Evolutionary conservation across 768 basidiomycete genomes (phyloP).

Genomic region (Dentipellis fragilis): DNA sequence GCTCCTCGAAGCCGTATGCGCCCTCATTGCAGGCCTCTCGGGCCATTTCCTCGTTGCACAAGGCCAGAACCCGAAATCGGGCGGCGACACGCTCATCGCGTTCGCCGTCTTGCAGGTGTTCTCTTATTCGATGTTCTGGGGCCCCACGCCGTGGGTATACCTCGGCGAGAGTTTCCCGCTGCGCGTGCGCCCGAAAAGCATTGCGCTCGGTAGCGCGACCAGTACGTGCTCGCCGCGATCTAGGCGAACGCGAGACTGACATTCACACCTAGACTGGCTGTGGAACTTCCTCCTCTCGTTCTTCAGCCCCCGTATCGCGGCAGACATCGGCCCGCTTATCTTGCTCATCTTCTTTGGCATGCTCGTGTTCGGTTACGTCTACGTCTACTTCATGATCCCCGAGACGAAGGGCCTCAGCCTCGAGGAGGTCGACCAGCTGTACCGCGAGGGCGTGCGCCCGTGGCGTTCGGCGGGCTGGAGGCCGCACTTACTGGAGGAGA

Average conservation of each 20-base stretch:
- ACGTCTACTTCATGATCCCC: slow-evolving; percentile 69
- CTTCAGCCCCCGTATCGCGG: slow-evolving; percentile 61
- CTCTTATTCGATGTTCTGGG: slow-evolving; percentile 67
- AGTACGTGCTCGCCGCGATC: slow-evolving; percentile 23
- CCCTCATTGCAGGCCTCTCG: slow-evolving; percentile 59
- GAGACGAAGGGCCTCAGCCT: slow-evolving; percentile 73
- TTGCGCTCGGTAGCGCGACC: slow-evolving; percentile 61
- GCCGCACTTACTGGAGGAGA: neutral
- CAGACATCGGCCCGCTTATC: slow-evolving; percentile 61
- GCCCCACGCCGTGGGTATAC: slow-evolving; percentile 64
- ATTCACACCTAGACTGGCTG: slow-evolving; percentile 35
- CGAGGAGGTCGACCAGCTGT: slow-evolving; percentile 74
- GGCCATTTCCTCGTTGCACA: slow-evolving; percentile 62
- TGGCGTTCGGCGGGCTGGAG: slow-evolving; percentile 55
- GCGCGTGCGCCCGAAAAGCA: slow-evolving; percentile 66
- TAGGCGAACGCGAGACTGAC: neutral
- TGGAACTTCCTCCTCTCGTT: slow-evolving; percentile 73
- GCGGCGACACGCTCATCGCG: slow-evolving; percentile 59
- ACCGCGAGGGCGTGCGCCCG: slow-evolving; percentile 53
- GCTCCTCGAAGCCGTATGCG: slow-evolving; percentile 46
- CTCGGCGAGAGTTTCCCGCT: slow-evolving; percentile 77
- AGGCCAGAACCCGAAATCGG: slow-evolving; percentile 38
- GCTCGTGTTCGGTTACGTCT: slow-evolving; percentile 57
- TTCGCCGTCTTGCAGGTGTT: slow-evolving; percentile 75
- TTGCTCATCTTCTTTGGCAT: slow-evolving; percentile 70